Evolutionary conservation across 225 moss, liverwort and hornwort species (phyloP), one percentile per base, ranked within the genome.

Genomic region (Pseudisothecium myosuroides): DNA sequence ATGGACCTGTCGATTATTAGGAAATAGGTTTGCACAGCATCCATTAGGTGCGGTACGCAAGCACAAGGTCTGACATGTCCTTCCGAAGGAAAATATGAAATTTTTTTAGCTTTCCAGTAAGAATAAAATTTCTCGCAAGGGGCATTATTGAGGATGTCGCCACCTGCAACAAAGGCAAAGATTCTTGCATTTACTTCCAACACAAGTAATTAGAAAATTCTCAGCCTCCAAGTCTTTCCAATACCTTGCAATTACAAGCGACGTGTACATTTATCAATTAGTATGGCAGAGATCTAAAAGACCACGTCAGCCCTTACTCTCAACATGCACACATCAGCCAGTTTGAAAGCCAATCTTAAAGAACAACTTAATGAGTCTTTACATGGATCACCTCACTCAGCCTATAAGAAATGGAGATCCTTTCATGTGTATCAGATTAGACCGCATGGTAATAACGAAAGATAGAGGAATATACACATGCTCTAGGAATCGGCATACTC

Each of bases 21-120:
- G 86, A 93, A 98, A 83, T 94, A 97, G 7, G 96, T 93, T 88
- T 91, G 91, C 87, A 94, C 96, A 90, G 96, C 96, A 82, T 96
- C 96, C 88, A 97, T 95, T 69, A 96, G 90, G 85, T 95, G 94
- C 6, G 95, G 95, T 63, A 95, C 94, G 74, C 95, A 96, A 50
- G 98, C 95, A 29, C 94, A 92, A 56, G 96, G 92, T 87, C 93
- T 88, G 86, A 93, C 92, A n/a, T 89, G 84, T 45, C 93, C 92
- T 82, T 95, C 87, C 59, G 92, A 92, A 87, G 92, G 92, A 62
- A 92, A 89, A 47, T 95, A 95, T 58, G 96, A 88, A n/a, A 78
- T 96, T 5, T 92, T 91, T 86, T 90, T 91, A 68, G 90, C 86
- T 91, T 95, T 92, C 95, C 93, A 98, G 77, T 93, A 85, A 13